These are phyloP conservation scores for Paramyrothecium sp. DNA, from an alignment of 2,329 filamentous ascomycete genomes.

Conservation along the genomic window DNA sequence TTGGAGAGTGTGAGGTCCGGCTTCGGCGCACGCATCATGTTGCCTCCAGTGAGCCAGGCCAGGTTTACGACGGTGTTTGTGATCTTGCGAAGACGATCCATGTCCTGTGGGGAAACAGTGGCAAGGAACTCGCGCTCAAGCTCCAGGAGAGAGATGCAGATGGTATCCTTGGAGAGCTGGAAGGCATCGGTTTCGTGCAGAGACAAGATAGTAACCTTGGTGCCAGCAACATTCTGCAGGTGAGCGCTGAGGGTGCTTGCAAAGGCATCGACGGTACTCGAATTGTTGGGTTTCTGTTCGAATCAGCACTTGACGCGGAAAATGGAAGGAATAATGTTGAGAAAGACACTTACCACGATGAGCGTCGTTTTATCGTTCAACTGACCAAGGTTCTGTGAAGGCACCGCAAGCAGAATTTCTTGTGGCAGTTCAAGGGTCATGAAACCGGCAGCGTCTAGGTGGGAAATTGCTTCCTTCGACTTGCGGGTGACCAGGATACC, in stretches of 20 bases:
- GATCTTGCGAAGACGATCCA: slow-evolving; percentile 1
- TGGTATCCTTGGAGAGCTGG: neutral
- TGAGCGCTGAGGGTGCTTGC: neutral
- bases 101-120: neutral
- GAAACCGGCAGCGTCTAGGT: neutral
- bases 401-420: neutral
- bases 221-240: neutral
- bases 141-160: slow-evolving; percentile 2
- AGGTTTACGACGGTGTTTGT: neutral
- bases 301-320: neutral
- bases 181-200: neutral
- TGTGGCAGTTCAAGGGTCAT: neutral
- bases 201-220: neutral
- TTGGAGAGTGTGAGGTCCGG: slow-evolving; percentile 1
- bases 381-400: neutral
- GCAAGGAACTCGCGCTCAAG: slow-evolving; percentile 6
- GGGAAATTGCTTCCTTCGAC: neutral
- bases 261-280: neutral
- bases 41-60: neutral
- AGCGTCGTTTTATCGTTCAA: neutral
- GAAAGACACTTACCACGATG: neutral
- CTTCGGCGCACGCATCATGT: neutral
- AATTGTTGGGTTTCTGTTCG: neutral
- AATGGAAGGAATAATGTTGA: neutral
- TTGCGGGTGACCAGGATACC: neutral